Conservation (phyloP, 768 basidiomycete genomes). For the Hericium coralloides region DNA sequence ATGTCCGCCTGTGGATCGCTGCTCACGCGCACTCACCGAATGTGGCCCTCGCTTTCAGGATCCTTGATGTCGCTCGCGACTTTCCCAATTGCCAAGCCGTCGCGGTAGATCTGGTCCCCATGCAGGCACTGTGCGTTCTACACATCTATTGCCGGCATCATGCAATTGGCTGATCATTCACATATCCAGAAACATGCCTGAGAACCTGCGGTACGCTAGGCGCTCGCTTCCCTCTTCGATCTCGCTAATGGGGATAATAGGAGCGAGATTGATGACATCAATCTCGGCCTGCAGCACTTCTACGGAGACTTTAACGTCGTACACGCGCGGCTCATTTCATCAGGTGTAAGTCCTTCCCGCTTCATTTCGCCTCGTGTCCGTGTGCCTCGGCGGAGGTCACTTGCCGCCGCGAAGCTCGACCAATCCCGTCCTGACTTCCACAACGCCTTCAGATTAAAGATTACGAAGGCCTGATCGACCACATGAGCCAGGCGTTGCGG, state of each 20-base stretch:
- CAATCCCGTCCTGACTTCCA: conserved; percentile 1
- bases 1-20: conserved; percentile 12
- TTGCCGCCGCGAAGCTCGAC: conserved; percentile 1
- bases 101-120: conserved; percentile 74
- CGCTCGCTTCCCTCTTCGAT: background rate
- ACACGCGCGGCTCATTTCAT: conserved; percentile 60
- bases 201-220: conserved; percentile 50
- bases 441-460: conserved; percentile 48
- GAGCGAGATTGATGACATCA: conserved; percentile 80
- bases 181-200: conserved; percentile 48
- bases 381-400: conserved; percentile 2
- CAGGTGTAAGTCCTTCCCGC: conserved; percentile 45
- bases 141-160: conserved; percentile 27
- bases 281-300: conserved; percentile 76
- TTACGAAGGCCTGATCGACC: conserved; percentile 53
- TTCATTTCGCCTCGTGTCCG: background rate
- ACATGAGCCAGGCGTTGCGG: conserved; percentile 56
- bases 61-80: conserved; percentile 63
- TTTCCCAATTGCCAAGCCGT: conserved; percentile 62
- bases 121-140: conserved; percentile 44
- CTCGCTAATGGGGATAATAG: conserved; percentile 25
- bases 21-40: conserved; percentile 1
- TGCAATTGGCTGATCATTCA: conserved; percentile 4
- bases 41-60: conserved; percentile 35
- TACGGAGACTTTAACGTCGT: conserved; percentile 72